Base-by-base conservation (phyloP, 441 rosid species). In the Gossypium gossypioides region DNA sequence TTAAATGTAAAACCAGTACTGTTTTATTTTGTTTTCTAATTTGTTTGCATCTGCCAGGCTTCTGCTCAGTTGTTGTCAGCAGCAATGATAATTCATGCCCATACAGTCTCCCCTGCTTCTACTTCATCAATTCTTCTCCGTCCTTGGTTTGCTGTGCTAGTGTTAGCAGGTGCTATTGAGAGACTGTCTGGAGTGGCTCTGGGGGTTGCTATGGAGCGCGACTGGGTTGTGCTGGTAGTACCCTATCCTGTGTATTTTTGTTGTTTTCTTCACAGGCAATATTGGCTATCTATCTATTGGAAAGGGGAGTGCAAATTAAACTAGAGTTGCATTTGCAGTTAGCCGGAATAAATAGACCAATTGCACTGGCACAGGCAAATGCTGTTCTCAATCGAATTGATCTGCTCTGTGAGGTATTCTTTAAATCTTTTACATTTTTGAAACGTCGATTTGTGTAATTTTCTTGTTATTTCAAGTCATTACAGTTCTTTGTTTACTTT, bases 361-460 rank as follows among this genome's bases (percentile, higher is more conserved):
- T 89, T 54, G 97, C 96, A 25, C 92, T 93, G 15, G 97, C 98
- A 2, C 85, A 88, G 85, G 97, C 97, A 74, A 93, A 93, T 84
- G 98, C 96, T 79, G 80, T 93, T 65, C 91, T 91, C 71, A 87
- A 84, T 83, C 84, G 97, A 74, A 90, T 91, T 37, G 91, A 93
- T 81, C 90, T 91, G 79, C 88, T 91, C 58, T 91, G 96, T 13
- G 98, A 91, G 97, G 98, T 93, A 72, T 72, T 29, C 72, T n/a
- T 72, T 34, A 51, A 50, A 55, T 62, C 51, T 2, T 69, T 29
- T 74, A 3, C 16, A n/a, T 67, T 42, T 67, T 71, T 18, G 7
- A 25, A 34, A 25, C 13, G 46, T 42, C 34, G 12, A 12, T 52
- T 3, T 8, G 1, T 16, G 18, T 16, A 40, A 24, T 37, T 70